Conservation (phyloP, 2,329 filamentous ascomycete genomes). For the Fusarium devonianum region DNA sequence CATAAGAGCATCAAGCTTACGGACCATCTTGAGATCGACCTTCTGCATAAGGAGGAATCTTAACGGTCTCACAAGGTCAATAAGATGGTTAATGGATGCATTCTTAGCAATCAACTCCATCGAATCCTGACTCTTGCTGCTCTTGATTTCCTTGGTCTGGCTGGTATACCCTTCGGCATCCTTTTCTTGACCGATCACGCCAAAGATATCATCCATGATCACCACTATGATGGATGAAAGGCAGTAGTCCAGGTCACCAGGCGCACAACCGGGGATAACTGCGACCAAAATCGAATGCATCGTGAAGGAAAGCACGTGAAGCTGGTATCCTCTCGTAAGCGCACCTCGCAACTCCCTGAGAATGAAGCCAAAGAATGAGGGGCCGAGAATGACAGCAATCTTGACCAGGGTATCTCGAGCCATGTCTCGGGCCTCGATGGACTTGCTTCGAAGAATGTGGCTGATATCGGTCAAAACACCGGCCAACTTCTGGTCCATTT, state of each 20-base stretch:
- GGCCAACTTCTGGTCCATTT: constrained; percentile 78
- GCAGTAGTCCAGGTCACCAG: constrained; percentile 91
- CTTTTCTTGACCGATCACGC: constrained; percentile 90
- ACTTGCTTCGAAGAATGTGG: constrained; percentile 88
- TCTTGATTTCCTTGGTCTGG: constrained; percentile 97
- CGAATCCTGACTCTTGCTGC: constrained; percentile 96
- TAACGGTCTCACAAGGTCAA: constrained; percentile 79
- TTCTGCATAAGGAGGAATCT: constrained; percentile 82
- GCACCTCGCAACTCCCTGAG: constrained; percentile 87
- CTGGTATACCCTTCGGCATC: constrained; percentile 95
- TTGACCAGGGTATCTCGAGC: constrained; percentile 87
- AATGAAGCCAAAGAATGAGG: constrained; percentile 88
- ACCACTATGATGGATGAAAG: constrained; percentile 78
- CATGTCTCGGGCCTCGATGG: constrained; percentile 88
- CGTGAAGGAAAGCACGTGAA: constrained; percentile 94
- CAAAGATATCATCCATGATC: constrained; percentile 98
- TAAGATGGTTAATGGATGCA: constrained; percentile 76
- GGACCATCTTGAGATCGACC: constrained; percentile 80
- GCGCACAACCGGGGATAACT: constrained; percentile 73
- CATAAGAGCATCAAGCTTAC: constrained; percentile 90
- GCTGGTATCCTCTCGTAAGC: constrained; percentile 84
- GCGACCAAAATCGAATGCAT: constrained; percentile 88
- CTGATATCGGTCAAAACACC: constrained; percentile 90
- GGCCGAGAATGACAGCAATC: constrained; percentile 81
- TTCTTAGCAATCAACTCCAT: constrained; percentile 91